Percentiles rank a stretch among this genome's conserved stretches.
These are phyloP conservation scores for Geranomyces variabilis DNA, from an alignment of 192 early-diverging fungal genomes.

Conservation along the genomic window DNA sequence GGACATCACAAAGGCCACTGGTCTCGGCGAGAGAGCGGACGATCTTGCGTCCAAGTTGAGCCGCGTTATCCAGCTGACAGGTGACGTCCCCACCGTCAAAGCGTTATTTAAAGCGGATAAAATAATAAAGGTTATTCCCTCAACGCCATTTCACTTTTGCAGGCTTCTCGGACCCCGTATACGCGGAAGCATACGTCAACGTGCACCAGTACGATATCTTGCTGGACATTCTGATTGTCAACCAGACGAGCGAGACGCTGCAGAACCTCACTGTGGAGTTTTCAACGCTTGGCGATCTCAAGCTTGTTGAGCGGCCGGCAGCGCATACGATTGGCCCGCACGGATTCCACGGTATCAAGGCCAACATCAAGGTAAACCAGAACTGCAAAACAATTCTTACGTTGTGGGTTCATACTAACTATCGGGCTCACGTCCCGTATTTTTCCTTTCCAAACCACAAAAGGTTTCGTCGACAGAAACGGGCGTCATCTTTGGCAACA, in stretches of 20 bases:
- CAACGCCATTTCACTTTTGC: not conserved
- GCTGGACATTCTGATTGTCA: slow-evolving; percentile 94
- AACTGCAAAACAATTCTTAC: slow-evolving; percentile 32
- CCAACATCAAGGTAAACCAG: slow-evolving; percentile 94
- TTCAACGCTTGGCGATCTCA: slow-evolving; percentile 96
- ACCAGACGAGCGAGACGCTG: slow-evolving; percentile 92
- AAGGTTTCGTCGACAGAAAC: slow-evolving; percentile 96
- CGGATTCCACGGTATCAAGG: slow-evolving; percentile 93
- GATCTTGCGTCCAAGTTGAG: slow-evolving; percentile 90
- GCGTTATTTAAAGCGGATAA: no score
- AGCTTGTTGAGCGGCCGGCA: slow-evolving; percentile 91
- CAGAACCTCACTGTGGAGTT: slow-evolving; percentile 98
- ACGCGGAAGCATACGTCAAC: slow-evolving; percentile 96
- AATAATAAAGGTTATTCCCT: no score
- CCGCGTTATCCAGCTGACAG: slow-evolving; percentile 94
- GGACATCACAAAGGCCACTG: slow-evolving; percentile 89
- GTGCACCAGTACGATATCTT: slow-evolving; percentile 98
- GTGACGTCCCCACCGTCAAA: no score
- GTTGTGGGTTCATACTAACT: no score
- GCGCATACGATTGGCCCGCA: slow-evolving; percentile 85
- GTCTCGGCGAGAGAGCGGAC: slow-evolving; percentile 63
- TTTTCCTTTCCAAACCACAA: no score
- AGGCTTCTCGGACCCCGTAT: slow-evolving; percentile 95
- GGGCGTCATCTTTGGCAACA: slow-evolving; percentile 97
- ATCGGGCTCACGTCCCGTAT: no score